Evolutionary conservation across 345 rosid species (phyloP).

Genomic region (Melaleuca quinquenervia): DNA sequence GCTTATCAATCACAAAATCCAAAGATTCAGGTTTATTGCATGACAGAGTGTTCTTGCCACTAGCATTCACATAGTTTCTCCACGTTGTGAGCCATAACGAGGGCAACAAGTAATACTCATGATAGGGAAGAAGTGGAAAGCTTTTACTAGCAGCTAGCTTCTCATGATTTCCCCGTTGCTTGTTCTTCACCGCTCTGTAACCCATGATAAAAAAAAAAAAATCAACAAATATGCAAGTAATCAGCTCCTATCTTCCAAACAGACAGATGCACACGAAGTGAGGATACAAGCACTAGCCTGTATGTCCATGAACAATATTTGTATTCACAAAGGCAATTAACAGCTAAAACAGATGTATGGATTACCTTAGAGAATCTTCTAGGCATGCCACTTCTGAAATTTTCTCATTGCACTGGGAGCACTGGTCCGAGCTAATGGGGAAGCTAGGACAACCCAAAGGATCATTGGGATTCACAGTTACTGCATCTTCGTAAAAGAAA

Average conservation of each 20-base stretch:
- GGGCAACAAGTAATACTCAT: conserved; percentile 71
- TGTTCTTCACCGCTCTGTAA: conserved; percentile 68
- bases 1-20: conserved; percentile 37
- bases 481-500: conserved; percentile 74
- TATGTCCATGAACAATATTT: neutral
- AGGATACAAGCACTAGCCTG: neutral
- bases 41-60: conserved; percentile 57
- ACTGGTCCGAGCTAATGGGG: conserved; percentile 46
- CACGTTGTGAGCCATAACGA: conserved; percentile 74
- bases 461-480: conserved; percentile 55
- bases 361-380: conserved; percentile 78
- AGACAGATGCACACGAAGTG: neutral
- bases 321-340: neutral
- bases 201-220: conserved; percentile 3
- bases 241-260: neutral
- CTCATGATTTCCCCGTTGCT: conserved; percentile 86
- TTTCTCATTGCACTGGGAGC: conserved; percentile 59
- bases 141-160: conserved; percentile 65
- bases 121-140: conserved; percentile 36
- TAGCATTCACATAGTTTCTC: conserved; percentile 68
- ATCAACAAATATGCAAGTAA: neutral
- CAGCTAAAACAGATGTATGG: conserved; percentile 4
- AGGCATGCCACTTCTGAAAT: conserved; percentile 85
- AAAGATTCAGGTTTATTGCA: conserved; percentile 60
- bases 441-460: conserved; percentile 39